Evolutionary conservation across 768 basidiomycete genomes (phyloP).

Genomic region (Mycena crocata): DNA sequence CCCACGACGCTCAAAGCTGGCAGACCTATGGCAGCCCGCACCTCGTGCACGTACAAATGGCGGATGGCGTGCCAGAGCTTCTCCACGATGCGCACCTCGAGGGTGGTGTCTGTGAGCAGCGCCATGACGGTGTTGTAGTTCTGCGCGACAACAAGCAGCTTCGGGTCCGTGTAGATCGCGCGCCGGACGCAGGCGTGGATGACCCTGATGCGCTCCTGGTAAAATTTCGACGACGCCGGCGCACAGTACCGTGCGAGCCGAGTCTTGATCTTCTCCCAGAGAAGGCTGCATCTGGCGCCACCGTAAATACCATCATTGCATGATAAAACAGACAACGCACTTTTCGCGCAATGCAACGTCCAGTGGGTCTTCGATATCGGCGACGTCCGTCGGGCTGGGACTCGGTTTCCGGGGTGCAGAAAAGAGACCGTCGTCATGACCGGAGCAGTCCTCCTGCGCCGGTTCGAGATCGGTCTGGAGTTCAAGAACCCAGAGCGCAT

Average conservation of each 20-base stretch:
- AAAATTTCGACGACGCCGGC: constrained; percentile 43
- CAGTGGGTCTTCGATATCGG: constrained; percentile 40
- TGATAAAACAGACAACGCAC: constrained; percentile 21
- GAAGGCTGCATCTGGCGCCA: constrained; percentile 43
- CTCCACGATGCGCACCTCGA: constrained; percentile 46
- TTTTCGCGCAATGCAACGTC: constrained; percentile 47
- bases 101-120: constrained; percentile 42
- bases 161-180: constrained; percentile 49
- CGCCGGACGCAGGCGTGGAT: constrained; percentile 52
- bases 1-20: neutral
- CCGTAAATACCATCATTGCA: too few species aligned
- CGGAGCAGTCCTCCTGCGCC: constrained; percentile 25
- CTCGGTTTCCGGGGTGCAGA: constrained; percentile 6
- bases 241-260: constrained; percentile 49
- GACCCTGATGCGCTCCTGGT: constrained; percentile 47
- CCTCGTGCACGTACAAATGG: constrained; percentile 43
- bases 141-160: constrained; percentile 51
- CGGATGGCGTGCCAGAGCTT: constrained; percentile 50
- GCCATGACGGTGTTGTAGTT: constrained; percentile 43
- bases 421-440: constrained; percentile 27
- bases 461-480: constrained; percentile 32
- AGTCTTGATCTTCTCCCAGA: constrained; percentile 47
- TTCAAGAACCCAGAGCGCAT: constrained; percentile 52
- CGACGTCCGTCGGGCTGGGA: constrained; percentile 27
- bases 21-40: constrained; percentile 39